These are phyloP conservation scores for Posidonia australis DNA, from an alignment of 106 monocot genomes.

Conservation along the genomic window DNA sequence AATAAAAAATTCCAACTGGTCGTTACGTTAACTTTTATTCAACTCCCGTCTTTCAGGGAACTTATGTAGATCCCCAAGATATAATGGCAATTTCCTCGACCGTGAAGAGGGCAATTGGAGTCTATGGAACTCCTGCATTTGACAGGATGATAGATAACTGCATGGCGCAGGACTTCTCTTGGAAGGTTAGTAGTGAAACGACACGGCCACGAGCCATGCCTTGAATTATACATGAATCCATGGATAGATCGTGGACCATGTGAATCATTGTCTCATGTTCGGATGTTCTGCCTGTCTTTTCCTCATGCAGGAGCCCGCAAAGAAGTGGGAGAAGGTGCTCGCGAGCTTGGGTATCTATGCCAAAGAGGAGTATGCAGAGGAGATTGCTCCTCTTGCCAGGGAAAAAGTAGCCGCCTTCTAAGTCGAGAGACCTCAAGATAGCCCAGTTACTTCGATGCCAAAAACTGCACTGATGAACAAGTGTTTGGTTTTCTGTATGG, in stretches of 20 bases:
- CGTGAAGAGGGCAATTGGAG: constrained; percentile 40
- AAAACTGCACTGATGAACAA: too few relatives aligned
- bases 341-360: constrained; percentile 15
- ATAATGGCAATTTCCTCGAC: constrained; percentile 33
- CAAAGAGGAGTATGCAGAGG: too few relatives aligned
- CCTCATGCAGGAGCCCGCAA: constrained; percentile 56
- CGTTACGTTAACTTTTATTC: too few relatives aligned
- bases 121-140: constrained; percentile 47
- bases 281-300: too few relatives aligned
- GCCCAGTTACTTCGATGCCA: too few relatives aligned
- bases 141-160: constrained; percentile 68
- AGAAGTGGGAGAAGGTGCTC: constrained; percentile 66
- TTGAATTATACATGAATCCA: too few relatives aligned
- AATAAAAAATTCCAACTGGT: too few relatives aligned
- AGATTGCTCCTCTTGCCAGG: constrained; percentile 56
- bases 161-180: constrained; percentile 87
- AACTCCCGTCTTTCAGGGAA: too few relatives aligned
- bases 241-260: too few relatives aligned
- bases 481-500: too few relatives aligned
- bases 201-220: neutral
- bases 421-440: constrained; percentile 4
- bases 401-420: constrained; percentile 58
- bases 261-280: too few relatives aligned
- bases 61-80: constrained; percentile 39
- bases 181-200: too few relatives aligned